Conservation (phyloP, 148 eudicot species). For the Arbutus unedo region DNA sequence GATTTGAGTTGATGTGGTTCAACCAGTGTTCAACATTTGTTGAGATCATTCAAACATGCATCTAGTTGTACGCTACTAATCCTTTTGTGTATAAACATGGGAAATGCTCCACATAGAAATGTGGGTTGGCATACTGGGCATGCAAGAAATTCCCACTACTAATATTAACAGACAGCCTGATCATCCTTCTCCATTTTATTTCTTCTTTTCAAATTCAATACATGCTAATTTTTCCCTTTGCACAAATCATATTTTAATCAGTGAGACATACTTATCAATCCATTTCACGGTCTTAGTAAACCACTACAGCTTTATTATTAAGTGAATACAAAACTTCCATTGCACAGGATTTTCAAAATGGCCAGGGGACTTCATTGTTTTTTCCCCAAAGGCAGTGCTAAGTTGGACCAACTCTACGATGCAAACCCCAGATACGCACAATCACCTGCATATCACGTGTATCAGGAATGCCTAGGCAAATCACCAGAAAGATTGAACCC, state of each 20-base stretch:
- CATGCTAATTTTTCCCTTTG: not conserved
- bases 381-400: slow-evolving; percentile 1
- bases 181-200: not conserved
- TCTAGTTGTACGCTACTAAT: not conserved
- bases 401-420: too few species aligned
- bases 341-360: not conserved
- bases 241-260: not conserved
- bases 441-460: too few species aligned
- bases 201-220: not conserved
- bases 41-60: not conserved
- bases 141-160: not conserved
- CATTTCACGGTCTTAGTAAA: not conserved
- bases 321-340: not conserved
- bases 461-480: too few species aligned
- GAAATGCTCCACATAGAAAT: not conserved
- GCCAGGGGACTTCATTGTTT: not conserved
- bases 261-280: not conserved
- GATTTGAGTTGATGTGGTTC: not conserved
- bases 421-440: too few species aligned
- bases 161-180: not conserved
- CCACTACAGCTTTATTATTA: not conserved
- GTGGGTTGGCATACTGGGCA: not conserved
- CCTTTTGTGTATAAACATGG: not conserved
- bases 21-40: not conserved
- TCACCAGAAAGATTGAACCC: too few species aligned